Evolutionary conservation across 139 green algal species (phyloP).

Genomic region (Volvox africanus): DNA sequence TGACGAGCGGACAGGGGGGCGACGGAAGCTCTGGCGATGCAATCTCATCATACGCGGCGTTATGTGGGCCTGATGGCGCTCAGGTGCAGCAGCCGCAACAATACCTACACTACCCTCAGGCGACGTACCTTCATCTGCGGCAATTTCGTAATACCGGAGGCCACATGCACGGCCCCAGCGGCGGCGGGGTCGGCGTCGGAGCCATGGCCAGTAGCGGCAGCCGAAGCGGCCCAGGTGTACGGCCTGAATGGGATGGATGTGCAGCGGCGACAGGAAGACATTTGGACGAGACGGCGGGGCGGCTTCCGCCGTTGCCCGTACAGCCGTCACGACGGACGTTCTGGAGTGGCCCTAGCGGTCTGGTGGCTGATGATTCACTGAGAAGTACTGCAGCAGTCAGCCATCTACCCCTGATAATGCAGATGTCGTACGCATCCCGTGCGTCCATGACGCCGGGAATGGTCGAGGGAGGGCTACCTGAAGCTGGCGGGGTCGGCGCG

Average conservation of each 20-base stretch:
- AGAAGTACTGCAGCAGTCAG: neutral
- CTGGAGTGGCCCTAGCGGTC: neutral
- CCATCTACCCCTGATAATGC: neutral
- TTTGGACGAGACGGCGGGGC: neutral
- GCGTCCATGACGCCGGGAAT: neutral
- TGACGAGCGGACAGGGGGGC: neutral
- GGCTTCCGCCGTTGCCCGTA: neutral
- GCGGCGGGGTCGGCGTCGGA: neutral
- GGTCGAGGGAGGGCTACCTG: neutral
- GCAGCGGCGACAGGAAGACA: no score
- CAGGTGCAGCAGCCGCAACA: neutral
- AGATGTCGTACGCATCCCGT: neutral
- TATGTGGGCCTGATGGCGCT: neutral
- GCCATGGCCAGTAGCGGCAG: neutral
- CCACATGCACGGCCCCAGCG: neutral
- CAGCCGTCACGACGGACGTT: neutral
- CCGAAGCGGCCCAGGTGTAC: neutral
- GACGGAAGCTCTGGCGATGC: constrained; percentile 27
- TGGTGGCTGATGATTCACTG: neutral
- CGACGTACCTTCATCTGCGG: neutral
- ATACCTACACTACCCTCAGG: neutral
- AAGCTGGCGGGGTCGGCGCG: neutral
- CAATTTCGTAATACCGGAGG: neutral
- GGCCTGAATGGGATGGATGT: neutral
- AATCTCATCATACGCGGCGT: neutral